Base-by-base conservation (phyloP, 1,284 basidiomycete species). In the Leucoagaricus sp. region DNA sequence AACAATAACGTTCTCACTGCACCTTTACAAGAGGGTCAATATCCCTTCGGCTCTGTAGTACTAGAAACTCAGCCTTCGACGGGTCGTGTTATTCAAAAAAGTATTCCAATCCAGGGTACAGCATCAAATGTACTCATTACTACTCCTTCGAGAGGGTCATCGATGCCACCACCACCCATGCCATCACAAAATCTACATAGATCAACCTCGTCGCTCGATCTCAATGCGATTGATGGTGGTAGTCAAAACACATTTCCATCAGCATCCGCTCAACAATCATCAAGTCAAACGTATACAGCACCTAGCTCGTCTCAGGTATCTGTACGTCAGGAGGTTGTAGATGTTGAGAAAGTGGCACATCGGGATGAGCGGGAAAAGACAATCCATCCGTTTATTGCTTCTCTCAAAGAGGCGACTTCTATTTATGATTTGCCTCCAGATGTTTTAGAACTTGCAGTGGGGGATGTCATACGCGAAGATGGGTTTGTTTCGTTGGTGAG, bases 381-480 rank as follows among this genome's bases (percentile, higher is more conserved):
- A 5, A 42, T n/a, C 26, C 40, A 57, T 13, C 50, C 58, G 7
- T 34, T 67, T 15, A 15, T 64, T 28, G 21, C 61, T 4, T 53
- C 61, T 19, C 55, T 85, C 15, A 68, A 68, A 42, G 72, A 80
- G 31, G 62, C 69, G 28, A 72, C 78, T 2, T 67, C 69, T 2
- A 61, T 85, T 15, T 83, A 85, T 58, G 66, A 77, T 53, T 64
- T 85, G 26, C 66, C 83, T n/a, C 70, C 67, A 42, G 49, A 65
- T 26, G 70, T 73, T 19, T 73, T 86, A 9, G 83, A 84, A 62
- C 68, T 69, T 51, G 64, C 83, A 2, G 74, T 86, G 12, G 71
- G 73, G 13, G 75, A 81, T 38, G 74, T 86, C 25, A 73, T 86
- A 21, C 75, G 78, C 57, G 83, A 86, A 65, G 81, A 84, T 38